Base-by-base conservation (phyloP, 257 asterid genomes). In the Verbascum thapsus region DNA sequence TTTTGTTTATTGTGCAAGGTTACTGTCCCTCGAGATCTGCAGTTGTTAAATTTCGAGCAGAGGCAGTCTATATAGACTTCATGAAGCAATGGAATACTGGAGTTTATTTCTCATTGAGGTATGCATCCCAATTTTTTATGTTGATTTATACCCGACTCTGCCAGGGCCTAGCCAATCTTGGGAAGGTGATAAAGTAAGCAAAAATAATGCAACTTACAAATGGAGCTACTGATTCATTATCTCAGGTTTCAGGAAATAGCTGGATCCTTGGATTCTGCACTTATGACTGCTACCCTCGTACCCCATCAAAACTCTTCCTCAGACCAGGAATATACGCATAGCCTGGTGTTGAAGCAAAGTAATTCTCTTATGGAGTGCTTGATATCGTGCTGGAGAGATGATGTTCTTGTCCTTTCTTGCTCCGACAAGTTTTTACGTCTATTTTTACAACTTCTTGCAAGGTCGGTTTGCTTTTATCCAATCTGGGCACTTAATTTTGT, bases 191-290 rank as follows among this genome's bases (percentile, higher is more conserved):
- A 15, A 35, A 55, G 34, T 11, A 66, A 18, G 42, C 34, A 70
- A 13, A 68, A 45, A 16, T 35, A 38, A 17, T 42, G 17, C 18
- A 39, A 35, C 64, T 10, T 63, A 40, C 72, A 51, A 38, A 64
- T 59, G 32, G 45, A 63, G 53, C 61, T 58, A 66, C 71, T 67
- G 65, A 60, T 78, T 74, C 54, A 39, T 59, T 65, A 66, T 75
- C 76, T 77, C 82, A 90, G 98, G 83, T 94, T 94, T 79, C 99
- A 89, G 88, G 97, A 94, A 81, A 90, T 94, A 61, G 99, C 97
- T 6, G 96, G 97, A 71, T 83, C 88, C 74, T 72, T 94, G 85
- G 99, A 94, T 85, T 86, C 97, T 69, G 86, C 88, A 50, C 96
- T 94, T 58, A 61, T 63, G 81, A 79, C 66, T 70, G 60, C 85